A percentile compares a stretch with the other conserved stretches of the same genome.
Conservation (phyloP, 2,329 filamentous ascomycete genomes). For the Mollisia scopiformis region DNA sequence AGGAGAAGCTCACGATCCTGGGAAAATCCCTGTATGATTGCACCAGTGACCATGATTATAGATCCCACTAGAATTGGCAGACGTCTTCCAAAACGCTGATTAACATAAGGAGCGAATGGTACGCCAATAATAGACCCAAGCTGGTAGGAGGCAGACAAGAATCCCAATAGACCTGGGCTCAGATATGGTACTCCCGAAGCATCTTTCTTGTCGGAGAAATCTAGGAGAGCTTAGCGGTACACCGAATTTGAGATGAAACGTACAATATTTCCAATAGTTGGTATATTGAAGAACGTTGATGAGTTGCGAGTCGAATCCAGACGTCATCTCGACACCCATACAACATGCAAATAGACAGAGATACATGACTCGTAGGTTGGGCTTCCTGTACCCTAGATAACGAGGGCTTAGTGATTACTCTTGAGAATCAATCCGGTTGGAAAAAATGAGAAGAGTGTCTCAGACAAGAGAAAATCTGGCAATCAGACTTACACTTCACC, state of each 20-base stretch:
- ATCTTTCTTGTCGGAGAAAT: too few species aligned
- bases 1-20: constrained; percentile 9
- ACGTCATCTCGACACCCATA: constrained; percentile 57
- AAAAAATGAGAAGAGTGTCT: neutral
- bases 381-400: too few species aligned
- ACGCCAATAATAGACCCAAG: constrained; percentile 57
- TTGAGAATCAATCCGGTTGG: too few species aligned
- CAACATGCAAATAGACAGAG: constrained; percentile 48
- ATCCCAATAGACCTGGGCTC: too few species aligned
- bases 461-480: neutral
- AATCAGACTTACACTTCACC: neutral
- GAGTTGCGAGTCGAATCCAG: constrained; percentile 55
- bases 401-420: too few species aligned
- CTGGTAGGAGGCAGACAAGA: constrained; percentile 58
- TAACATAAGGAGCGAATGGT: constrained; percentile 54
- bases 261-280: constrained; percentile 37
- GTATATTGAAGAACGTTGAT: constrained; percentile 47
- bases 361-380: constrained; percentile 43
- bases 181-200: too few species aligned
- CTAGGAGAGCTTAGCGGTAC: too few species aligned
- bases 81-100: constrained; percentile 50
- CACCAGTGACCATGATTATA: constrained; percentile 49
- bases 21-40: constrained; percentile 54
- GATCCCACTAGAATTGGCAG: constrained; percentile 60
- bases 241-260: neutral